Evolutionary conservation across 106 monocot species (phyloP).

Genomic region (Phalaenopsis aphrodite): DNA sequence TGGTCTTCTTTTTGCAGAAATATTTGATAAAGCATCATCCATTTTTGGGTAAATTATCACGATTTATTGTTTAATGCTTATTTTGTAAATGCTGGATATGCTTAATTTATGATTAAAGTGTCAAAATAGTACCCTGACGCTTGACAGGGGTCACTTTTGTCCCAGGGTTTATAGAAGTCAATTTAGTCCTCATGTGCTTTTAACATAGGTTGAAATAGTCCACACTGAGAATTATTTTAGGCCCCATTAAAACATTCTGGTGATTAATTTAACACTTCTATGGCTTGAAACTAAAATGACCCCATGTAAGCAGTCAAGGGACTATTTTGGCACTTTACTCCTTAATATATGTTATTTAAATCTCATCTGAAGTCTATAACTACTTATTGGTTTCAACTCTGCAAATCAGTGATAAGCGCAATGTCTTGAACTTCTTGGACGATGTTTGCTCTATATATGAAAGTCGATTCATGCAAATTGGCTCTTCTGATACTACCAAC

Average conservation of each 20-base stretch:
- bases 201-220: too few relatives aligned
- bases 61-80: neutral
- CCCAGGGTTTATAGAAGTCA: too few relatives aligned
- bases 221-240: too few relatives aligned
- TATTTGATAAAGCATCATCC: slow-evolving; percentile 50
- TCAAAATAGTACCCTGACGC: too few relatives aligned
- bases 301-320: too few relatives aligned
- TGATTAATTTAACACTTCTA: too few relatives aligned
- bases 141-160: too few relatives aligned
- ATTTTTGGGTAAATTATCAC: slow-evolving; percentile 51
- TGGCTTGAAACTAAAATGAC: too few relatives aligned
- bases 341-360: neutral
- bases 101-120: neutral
- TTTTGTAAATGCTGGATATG: slow-evolving; percentile 4
- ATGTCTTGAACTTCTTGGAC: slow-evolving; percentile 67
- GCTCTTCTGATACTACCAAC: slow-evolving; percentile 27
- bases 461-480: slow-evolving; percentile 22
- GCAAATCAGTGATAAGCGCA: slow-evolving; percentile 54
- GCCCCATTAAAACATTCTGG: too few relatives aligned
- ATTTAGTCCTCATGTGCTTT: too few relatives aligned
- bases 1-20: slow-evolving; percentile 56
- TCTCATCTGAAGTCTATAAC: neutral
- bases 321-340: too few relatives aligned
- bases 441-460: slow-evolving; percentile 65
- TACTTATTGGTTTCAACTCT: slow-evolving; percentile 5